These are phyloP conservation scores for Diaporthe sp. DNA, from an alignment of 2,329 filamentous ascomycete species.

Conservation along the genomic window DNA sequence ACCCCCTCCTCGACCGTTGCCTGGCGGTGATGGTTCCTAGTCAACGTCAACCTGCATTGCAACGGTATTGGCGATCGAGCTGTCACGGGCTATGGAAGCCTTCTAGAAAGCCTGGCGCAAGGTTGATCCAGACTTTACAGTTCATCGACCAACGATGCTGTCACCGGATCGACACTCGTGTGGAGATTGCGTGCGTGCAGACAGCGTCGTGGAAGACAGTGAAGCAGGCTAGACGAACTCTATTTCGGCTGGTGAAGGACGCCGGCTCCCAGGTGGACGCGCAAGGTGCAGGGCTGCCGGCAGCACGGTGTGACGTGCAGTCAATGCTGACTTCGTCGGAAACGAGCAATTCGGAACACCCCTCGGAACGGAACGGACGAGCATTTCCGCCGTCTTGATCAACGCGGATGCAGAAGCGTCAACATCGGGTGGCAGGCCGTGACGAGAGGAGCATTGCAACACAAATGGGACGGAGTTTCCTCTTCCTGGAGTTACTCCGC, in stretches of 20 bases:
- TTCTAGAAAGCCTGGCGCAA: constrained; percentile 33
- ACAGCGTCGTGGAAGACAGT: constrained; percentile 1
- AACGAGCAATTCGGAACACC: constrained; percentile 6
- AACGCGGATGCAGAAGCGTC: constrained; percentile 1
- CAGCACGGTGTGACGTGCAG: constrained; percentile 24
- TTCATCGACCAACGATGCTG: constrained; percentile 20
- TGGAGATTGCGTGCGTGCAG: constrained; percentile 17
- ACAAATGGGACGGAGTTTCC: constrained; percentile 17
- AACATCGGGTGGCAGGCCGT: constrained; percentile 21
- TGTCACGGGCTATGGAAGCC: constrained; percentile 24
- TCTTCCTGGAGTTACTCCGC: constrained; percentile 15
- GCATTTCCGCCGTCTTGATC: background rate
- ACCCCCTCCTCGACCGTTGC: background rate
- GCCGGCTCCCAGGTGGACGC: background rate
- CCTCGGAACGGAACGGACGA: constrained; percentile 12
- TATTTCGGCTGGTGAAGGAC: constrained; percentile 10
- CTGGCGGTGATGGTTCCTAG: background rate
- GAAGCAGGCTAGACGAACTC: constrained; percentile 27
- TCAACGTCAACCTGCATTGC: constrained; percentile 23
- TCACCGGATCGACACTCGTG: constrained; percentile 10
- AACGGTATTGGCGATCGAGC: constrained; percentile 24
- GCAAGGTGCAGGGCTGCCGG: constrained; percentile 16
- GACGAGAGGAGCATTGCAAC: constrained; percentile 7
- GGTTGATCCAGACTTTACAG: constrained; percentile 32
- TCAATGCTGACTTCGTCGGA: constrained; percentile 18